Percentiles rank a stretch among this genome's conserved stretches.
Conservation (phyloP, 169 alveolate species). For the Cyclospora cayetanensis region DNA sequence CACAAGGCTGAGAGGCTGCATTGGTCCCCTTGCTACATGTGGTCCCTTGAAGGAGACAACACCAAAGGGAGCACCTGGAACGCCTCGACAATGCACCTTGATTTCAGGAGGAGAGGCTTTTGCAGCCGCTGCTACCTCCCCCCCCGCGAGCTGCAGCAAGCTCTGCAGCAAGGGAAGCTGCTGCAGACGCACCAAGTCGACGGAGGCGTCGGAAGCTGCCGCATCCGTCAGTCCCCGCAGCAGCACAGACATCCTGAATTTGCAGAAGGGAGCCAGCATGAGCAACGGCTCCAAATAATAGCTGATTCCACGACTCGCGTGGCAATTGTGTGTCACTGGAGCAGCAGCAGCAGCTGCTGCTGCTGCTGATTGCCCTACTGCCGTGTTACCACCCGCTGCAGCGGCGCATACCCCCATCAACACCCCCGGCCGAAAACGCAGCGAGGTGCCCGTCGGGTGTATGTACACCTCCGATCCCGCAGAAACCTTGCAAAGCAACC, state of each 20-base stretch:
- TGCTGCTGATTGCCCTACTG: neutral
- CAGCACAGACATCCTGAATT: constrained; percentile 78
- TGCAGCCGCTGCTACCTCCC: constrained; percentile 78
- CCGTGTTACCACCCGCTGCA: neutral
- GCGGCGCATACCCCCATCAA: constrained; percentile 82
- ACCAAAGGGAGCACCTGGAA: neutral
- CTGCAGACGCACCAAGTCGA: constrained; percentile 76
- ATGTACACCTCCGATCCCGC: constrained; percentile 85
- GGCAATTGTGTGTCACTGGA: constrained; percentile 78
- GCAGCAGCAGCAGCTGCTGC: constrained; percentile 38
- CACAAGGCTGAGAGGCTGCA: constrained; percentile 81
- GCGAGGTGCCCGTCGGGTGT: constrained; percentile 87
- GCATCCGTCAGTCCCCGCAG: constrained; percentile 88
- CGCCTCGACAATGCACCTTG: neutral
- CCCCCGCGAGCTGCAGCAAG: constrained; percentile 60
- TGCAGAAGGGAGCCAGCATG: constrained; percentile 85
- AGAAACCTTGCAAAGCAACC: constrained; percentile 84
- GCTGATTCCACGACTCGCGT: constrained; percentile 81
- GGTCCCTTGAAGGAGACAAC: constrained; percentile 79
- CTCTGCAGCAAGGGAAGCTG: constrained; percentile 81
- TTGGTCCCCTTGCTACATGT: constrained; percentile 75
- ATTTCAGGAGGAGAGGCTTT: constrained; percentile 34
- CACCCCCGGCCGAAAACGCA: constrained; percentile 88
- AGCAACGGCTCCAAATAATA: constrained; percentile 85
- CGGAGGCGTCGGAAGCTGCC: constrained; percentile 75